phyloP scores from a whole-genome alignment of 176 grass and related monocot genomes.

The Olyra latifolia region DNA sequence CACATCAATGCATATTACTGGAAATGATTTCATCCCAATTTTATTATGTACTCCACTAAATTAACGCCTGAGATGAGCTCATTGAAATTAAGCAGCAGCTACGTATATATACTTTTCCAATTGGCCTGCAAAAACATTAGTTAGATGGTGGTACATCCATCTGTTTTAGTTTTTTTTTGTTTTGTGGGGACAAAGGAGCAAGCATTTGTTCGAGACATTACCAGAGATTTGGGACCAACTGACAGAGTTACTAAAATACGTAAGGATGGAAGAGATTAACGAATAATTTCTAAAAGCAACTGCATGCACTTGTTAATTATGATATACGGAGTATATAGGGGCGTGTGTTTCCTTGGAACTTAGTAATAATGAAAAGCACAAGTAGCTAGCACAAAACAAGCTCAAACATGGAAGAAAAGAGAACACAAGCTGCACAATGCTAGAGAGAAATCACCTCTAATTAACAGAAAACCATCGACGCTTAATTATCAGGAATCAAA shows the following conservation, averaged over 20 bases:
- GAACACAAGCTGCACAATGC: background rate
- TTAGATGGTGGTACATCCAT: no score
- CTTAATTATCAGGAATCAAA: conserved; percentile 1
- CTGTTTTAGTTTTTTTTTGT: no score
- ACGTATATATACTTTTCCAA: no score
- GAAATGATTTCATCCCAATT: background rate
- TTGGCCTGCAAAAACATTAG: no score
- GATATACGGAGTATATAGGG: background rate
- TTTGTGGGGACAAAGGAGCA: no score
- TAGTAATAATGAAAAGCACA: background rate
- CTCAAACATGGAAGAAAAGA: conserved; percentile 11
- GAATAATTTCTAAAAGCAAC: background rate
- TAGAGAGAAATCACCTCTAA: background rate
- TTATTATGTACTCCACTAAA: background rate
- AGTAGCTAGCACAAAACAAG: conserved; percentile 4
- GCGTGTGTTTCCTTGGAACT: background rate
- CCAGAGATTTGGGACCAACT: conserved; percentile 16
- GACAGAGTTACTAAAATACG: background rate
- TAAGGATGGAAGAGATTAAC: background rate
- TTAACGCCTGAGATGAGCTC: background rate
- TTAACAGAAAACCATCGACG: background rate
- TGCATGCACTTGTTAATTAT: background rate
- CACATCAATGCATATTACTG: background rate
- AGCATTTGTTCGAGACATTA: background rate
- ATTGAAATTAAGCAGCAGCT: background rate